Conservation (phyloP, 2,329 filamentous ascomycete genomes). For the Aureobasidium sp. region DNA sequence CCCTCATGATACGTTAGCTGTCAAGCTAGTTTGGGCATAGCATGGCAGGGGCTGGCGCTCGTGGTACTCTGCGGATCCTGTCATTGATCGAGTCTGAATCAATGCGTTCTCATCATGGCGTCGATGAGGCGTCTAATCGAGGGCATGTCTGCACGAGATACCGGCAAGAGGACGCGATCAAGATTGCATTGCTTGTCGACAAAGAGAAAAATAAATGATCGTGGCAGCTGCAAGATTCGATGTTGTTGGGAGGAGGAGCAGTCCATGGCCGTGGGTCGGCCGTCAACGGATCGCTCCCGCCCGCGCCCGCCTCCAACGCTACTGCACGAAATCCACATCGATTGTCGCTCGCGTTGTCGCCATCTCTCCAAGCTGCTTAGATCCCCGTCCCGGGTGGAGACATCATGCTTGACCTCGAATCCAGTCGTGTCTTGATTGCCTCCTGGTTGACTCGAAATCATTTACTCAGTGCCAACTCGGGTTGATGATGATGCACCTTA, state of each 20-base stretch:
- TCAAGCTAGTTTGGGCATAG: constrained; percentile 9
- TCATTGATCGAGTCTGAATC: constrained; percentile 8
- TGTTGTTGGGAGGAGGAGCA: constrained; percentile 4
- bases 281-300: constrained; percentile 1
- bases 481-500: neutral
- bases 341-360: neutral
- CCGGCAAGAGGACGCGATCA: neutral
- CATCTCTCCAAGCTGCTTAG: neutral
- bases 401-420: neutral
- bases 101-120: neutral
- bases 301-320: neutral
- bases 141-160: too few relatives aligned
- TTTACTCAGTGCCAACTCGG: neutral
- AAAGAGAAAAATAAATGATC: neutral
- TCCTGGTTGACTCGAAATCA: neutral
- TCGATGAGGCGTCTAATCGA: neutral
- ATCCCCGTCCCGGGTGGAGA: neutral
- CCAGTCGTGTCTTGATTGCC: neutral
- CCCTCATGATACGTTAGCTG: constrained; percentile 3
- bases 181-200: neutral
- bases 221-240: constrained; percentile 6
- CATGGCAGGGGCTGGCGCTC: neutral
- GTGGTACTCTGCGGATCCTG: neutral
- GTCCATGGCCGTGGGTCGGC: neutral
- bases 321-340: constrained; percentile 7